Conservation (phyloP, 192 early-diverging fungal genomes). For the Backusella morwellensis region DNA sequence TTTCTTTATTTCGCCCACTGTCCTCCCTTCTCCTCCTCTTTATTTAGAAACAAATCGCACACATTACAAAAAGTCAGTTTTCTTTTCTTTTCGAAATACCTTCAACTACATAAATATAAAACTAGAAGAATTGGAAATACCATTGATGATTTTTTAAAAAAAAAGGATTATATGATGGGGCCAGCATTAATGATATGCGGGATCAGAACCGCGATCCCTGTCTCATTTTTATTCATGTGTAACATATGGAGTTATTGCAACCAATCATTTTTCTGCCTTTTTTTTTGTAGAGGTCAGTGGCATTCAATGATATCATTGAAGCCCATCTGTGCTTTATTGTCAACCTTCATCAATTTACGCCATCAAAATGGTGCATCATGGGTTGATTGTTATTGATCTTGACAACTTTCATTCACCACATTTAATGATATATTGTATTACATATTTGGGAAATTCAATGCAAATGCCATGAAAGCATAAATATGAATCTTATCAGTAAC, state of each 20-base stretch:
- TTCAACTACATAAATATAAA: neutral
- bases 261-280: neutral
- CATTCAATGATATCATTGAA: neutral
- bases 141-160: neutral
- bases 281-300: neutral
- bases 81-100: conserved; percentile 6
- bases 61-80: neutral
- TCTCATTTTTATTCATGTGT: neutral
- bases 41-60: neutral
- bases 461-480: no score
- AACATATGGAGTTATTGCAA: neutral
- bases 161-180: neutral
- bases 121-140: neutral
- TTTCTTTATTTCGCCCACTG: neutral
- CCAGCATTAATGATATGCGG: neutral
- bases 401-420: neutral
- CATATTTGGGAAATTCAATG: no score
- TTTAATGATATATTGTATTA: no score
- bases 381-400: neutral
- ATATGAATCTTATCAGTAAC: no score
- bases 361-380: neutral
- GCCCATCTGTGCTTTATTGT: neutral
- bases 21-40: neutral
- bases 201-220: neutral
- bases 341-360: neutral